Base-by-base conservation (phyloP, 2,329 filamentous ascomycete species). In the Cladophialophora chaetospira region DNA sequence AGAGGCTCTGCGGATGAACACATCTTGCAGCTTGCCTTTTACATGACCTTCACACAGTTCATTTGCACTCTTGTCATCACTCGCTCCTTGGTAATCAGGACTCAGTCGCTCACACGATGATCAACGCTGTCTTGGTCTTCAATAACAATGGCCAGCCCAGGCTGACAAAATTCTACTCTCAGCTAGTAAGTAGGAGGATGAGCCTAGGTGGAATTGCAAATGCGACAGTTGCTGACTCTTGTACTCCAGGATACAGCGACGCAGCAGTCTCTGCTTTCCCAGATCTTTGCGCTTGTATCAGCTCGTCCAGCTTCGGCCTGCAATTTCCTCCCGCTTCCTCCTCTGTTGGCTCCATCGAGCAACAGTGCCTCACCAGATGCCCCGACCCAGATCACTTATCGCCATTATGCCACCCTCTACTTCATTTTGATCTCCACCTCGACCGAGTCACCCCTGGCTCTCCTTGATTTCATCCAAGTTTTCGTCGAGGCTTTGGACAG, bases 371-470 rank as follows among this genome's bases (percentile, higher is more conserved):
- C 70, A 35, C 71, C 72, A 5, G 94, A 97, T 75, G 88, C 91
- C 9, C 94, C 94, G 8, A 94, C 91, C 4, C 88, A 97, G 58
- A 91, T 99, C 43, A 97, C 94, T 6, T 99, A 99, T 80, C 91
- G 94, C 57, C 90, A 96, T 80, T 99, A 97, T 71, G 94, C 94
- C 8, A 99, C 94, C 0, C 88, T 99, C 60, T 97, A 95, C 77
- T 99, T 99, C 78, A 99, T 99, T 74, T 81, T 99, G 71, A 99
- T 99, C 69, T 94, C 88, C 31, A 99, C 95, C 3, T 91, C 91
- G 4, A 97, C 94, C 57, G 94, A 99, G 75, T 96, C 91, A 1
- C 94, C 94, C 0, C 87, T 99, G 2, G 94, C 94, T 0, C 82
- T 99, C 21, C 91, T 99, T 61, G 94, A 99, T 73, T 79, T 99